phyloP scores from a whole-genome alignment of 1,139 yeast genomes.

The Taphrina communis region DNA sequence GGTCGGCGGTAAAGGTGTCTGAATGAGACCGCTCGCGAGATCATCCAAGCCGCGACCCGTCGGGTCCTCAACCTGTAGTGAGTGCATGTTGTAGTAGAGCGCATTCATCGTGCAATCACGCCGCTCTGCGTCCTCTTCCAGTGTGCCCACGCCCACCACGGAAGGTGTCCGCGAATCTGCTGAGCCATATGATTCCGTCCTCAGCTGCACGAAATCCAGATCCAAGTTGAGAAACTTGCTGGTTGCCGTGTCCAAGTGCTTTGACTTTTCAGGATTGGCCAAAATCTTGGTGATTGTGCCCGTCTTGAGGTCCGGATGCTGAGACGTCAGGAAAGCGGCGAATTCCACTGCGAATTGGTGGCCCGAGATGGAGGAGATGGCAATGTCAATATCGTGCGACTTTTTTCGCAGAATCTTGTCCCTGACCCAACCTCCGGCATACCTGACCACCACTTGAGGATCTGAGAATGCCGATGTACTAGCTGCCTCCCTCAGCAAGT shows the following conservation, averaged over 20 bases:
- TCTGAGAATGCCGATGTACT: slow-evolving; percentile 15
- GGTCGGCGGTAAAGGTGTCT: slow-evolving; percentile 85
- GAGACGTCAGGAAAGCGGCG: slow-evolving; percentile 54
- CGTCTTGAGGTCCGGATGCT: slow-evolving; percentile 48
- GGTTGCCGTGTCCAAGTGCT: slow-evolving; percentile 95
- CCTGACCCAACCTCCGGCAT: slow-evolving; percentile 99
- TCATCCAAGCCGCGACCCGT: slow-evolving; percentile 78
- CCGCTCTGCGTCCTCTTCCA: slow-evolving; percentile 86
- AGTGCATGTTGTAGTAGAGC: slow-evolving; percentile 77
- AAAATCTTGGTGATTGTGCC: slow-evolving; percentile 78
- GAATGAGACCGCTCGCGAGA: slow-evolving; percentile 67
- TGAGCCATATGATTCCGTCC: slow-evolving; percentile 80
- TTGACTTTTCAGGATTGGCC: slow-evolving; percentile 91
- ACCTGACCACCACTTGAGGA: slow-evolving; percentile 57
- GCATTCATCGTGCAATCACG: slow-evolving; percentile 95
- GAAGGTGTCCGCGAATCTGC: slow-evolving; percentile 76
- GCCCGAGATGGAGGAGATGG: slow-evolving; percentile 82
- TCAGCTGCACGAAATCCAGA: slow-evolving; percentile 87
- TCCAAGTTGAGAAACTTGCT: slow-evolving; percentile 80
- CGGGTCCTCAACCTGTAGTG: slow-evolving; percentile 76
- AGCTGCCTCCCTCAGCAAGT: slow-evolving; percentile 20
- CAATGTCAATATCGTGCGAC: slow-evolving; percentile 89
- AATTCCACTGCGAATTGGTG: slow-evolving; percentile 78
- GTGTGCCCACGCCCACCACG: slow-evolving; percentile 71
- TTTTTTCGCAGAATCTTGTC: slow-evolving; percentile 82